These are phyloP conservation scores for Nepenthes mirabilis DNA, from an alignment of 148 eudicot species.

Conservation along the genomic window DNA sequence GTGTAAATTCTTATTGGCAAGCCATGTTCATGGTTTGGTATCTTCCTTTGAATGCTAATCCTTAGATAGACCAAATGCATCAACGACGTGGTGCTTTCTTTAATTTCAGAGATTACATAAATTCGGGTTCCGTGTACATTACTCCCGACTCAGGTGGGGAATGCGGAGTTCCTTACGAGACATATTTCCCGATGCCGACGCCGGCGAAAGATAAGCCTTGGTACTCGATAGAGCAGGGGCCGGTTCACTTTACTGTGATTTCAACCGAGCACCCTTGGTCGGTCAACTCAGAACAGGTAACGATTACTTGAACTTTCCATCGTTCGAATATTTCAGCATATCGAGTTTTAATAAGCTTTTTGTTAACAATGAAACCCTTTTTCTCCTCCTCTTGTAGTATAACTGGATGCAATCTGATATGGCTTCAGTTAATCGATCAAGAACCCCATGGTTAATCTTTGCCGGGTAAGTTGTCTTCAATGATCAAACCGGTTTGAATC, in stretches of 20 bases:
- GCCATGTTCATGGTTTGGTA: too few species aligned
- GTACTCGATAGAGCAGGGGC: conserved; percentile 55
- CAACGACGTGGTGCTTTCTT: too few species aligned
- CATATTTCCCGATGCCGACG: conserved; percentile 78
- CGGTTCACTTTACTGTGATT: conserved; percentile 45
- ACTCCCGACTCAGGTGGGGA: conserved; percentile 92
- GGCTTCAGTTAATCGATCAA: conserved; percentile 61
- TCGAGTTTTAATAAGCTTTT: not conserved
- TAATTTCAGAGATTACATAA: conserved; percentile 42
- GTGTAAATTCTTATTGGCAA: not conserved
- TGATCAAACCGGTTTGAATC: too few species aligned
- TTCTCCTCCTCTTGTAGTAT: not conserved
- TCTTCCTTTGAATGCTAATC: too few species aligned
- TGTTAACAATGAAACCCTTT: not conserved
- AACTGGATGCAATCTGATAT: conserved; percentile 44
- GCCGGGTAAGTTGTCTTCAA: not conserved
- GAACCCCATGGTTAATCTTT: conserved; percentile 76
- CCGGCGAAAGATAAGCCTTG: conserved; percentile 69
- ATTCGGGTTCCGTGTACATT: conserved; percentile 49
- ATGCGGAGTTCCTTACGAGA: conserved; percentile 90
- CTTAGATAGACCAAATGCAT: too few species aligned
- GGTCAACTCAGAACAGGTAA: conserved; percentile 39
- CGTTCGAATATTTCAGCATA: too few species aligned
- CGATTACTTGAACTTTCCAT: too few species aligned
- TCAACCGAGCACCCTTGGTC: conserved; percentile 56